Percentiles rank a stretch among this genome's conserved stretches.
Evolutionary conservation across 106 monocot genomes (phyloP).

Genomic region (Iris macrosiphon): DNA sequence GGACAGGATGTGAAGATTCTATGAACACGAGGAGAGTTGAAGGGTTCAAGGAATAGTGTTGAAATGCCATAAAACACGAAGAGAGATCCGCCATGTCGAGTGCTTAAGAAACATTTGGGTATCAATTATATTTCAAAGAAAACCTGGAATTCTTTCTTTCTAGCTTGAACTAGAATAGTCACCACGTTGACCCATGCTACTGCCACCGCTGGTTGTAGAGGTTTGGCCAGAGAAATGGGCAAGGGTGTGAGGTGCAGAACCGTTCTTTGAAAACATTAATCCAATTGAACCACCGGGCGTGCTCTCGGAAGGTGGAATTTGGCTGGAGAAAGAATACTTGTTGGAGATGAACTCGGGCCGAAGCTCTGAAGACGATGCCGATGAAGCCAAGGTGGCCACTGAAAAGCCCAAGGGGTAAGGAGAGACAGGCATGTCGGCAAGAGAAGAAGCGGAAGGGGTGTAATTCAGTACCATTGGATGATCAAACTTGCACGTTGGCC

Average conservation of each 20-base stretch:
- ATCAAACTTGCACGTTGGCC: slow-evolving; percentile 84
- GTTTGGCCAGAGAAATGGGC: slow-evolving; percentile 16
- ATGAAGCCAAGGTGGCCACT: slow-evolving; percentile 46
- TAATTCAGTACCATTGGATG: slow-evolving; percentile 64
- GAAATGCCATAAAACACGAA: too few relatives aligned
- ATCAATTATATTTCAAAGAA: too few relatives aligned
- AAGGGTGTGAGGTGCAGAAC: slow-evolving; percentile 15
- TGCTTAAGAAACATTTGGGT: too few relatives aligned
- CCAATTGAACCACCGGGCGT: slow-evolving; percentile 28
- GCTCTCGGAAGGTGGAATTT: slow-evolving; percentile 16
- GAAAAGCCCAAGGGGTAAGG: slow-evolving; percentile 56
- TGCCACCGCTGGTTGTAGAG: slow-evolving; percentile 18
- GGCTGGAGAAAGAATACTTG: slow-evolving; percentile 29
- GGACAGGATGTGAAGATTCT: too few relatives aligned
- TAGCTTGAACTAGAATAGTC: slow-evolving; percentile 11
- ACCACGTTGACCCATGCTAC: slow-evolving; percentile 12
- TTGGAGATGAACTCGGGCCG: slow-evolving; percentile 33
- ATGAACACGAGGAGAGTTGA: too few relatives aligned
- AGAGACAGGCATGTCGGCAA: slow-evolving; percentile 59
- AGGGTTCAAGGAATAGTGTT: too few relatives aligned
- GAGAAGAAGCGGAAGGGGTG: slow-evolving; percentile 67
- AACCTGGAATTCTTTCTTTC: too few relatives aligned
- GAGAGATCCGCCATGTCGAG: too few relatives aligned
- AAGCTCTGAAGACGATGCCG: slow-evolving; percentile 56
- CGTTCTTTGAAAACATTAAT: slow-evolving; percentile 31